Base-by-base conservation (phyloP, 371 early-diverging fungal species). In the Sporodiniella umbellata region DNA sequence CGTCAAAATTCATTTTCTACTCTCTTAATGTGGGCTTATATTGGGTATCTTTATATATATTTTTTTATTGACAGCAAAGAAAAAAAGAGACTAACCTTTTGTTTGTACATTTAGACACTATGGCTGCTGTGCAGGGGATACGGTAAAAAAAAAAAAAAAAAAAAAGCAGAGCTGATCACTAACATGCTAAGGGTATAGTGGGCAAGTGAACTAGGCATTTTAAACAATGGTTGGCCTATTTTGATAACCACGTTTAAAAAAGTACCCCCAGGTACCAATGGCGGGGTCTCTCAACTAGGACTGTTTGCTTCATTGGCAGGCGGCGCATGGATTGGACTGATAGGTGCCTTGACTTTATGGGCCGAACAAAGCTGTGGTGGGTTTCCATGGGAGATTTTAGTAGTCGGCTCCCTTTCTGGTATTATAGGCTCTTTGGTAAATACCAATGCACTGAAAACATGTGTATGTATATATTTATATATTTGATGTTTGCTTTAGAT, bases 211-310 rank as follows among this genome's bases (percentile, higher is more conserved):
- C 69, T 93, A 17, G 95, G 95, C 1, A 81, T 91, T 17, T 68
- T 94, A 22, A 86, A 81, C 54, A 75, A 72, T 28, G 62, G 68
- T 19, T 83, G 80, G 80, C 95, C 95, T 4, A 64, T 77, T 8
- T 70, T 93, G 4, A 90, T 95, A 40, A 92, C 92, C 5, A 81
- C 79, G 0, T 60, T 85, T 18, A 51, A 66, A 31, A 54, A 65
- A 31, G 92, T 95, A 2, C 95, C 95, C 1, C 87, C 87, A 28
- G 95, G 94, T 4, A 95, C 94, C 6, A 95, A 93, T 64, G 95
- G 94, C 14, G 95, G 88, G 4, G 69, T 89, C 1, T 82, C 85
- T 10, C 67, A 70, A 17, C 54, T 87, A 19, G 90, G 90, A 1
- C 46, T 86, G 25, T 66, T 67, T 1, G 87, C 88, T 8, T 87